Base-by-base conservation (phyloP, 2,329 filamentous ascomycete genomes). In the Microdochium bolleyi region DNA sequence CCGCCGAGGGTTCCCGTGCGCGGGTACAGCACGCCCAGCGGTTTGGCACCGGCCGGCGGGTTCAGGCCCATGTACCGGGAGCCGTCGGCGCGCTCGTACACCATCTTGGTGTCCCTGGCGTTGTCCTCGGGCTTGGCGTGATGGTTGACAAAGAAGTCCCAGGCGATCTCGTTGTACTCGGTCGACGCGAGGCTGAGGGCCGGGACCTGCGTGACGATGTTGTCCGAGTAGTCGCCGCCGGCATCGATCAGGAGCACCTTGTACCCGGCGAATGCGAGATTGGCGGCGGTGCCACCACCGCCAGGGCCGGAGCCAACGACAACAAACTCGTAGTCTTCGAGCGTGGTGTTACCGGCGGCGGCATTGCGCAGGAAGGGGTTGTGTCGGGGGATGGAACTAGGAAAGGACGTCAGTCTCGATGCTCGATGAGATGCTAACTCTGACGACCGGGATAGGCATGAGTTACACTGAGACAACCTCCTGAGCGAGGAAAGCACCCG, bases 61-160 rank as follows among this genome's bases (percentile, higher is more conserved):
- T 46, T 16, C 41, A 19, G 3, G n/a, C 7, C 19, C 13, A 19
- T 46, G n/a, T 46, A 81, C 25, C 74, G 64, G 2, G 65, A 64
- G 14, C 79, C 41, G 9, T 53, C 54, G 13, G 51, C 52, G 5
- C 69, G 67, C 4, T 62, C 67, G 58, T 69, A 65, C 1, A 75
- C 75, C 52, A 78, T 79, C 66, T 85, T 82, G 58, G 68, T 76
- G 59, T 83, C 78, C 48, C 72, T 68, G 57, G 79, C 74, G 11
- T 74, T 72, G 2, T 56, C 63, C 19, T 74, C 63, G 56, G n/a
- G n/a, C n/a, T 83, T 73, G 5, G 70, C 65, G 59, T 83, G 84
- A 64, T 85, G 82, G 51, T 77, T 75, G 53, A 85, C 80, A 56
- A 76, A 86, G 64, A 79, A 84, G 66, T 82, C 75, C 82, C 82